A percentile compares a stretch with the other conserved stretches of the same genome.
phyloP scores from a whole-genome alignment of 179 eudicot species.

The Drosera spatulata region DNA sequence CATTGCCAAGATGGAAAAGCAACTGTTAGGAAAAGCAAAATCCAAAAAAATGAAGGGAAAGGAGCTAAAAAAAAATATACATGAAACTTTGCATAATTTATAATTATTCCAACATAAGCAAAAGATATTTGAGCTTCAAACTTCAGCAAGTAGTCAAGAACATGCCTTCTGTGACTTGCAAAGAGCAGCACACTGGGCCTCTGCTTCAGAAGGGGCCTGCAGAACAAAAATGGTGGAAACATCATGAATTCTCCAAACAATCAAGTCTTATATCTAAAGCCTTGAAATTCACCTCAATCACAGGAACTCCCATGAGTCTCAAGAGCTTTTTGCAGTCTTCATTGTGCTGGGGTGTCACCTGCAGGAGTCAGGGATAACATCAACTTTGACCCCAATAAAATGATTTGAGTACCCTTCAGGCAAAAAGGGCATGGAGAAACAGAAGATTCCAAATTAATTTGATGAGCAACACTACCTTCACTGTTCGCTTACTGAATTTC shows the following conservation, averaged over 20 bases:
- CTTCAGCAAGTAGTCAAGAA: neutral
- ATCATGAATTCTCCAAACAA: neutral
- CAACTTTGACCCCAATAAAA: too few species aligned
- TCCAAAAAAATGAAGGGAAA: too few species aligned
- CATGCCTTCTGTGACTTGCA: slow-evolving; percentile 90
- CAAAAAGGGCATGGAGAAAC: too few species aligned
- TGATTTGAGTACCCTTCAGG: too few species aligned
- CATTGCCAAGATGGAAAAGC: too few species aligned
- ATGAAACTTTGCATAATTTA: too few species aligned
- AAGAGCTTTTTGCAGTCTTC: slow-evolving; percentile 91
- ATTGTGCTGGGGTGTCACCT: slow-evolving; percentile 94
- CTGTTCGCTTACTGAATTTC: slow-evolving; percentile 96
- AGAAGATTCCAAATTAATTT: too few species aligned
- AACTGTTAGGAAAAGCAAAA: too few species aligned
- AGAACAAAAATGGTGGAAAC: slow-evolving; percentile 2
- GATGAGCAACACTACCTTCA: slow-evolving; percentile 37
- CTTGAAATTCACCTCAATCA: slow-evolving; percentile 61
- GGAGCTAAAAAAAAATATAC: too few species aligned
- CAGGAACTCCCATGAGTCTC: slow-evolving; percentile 95
- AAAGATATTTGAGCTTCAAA: neutral
- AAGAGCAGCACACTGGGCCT: slow-evolving; percentile 95
- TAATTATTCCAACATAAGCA: neutral
- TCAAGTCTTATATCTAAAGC: neutral
- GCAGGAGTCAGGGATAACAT: slow-evolving; percentile 1
- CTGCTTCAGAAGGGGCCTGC: slow-evolving; percentile 99